These are phyloP conservation scores for Rhododendron kiyosumense DNA, from an alignment of 148 eudicot genomes.

Conservation along the genomic window DNA sequence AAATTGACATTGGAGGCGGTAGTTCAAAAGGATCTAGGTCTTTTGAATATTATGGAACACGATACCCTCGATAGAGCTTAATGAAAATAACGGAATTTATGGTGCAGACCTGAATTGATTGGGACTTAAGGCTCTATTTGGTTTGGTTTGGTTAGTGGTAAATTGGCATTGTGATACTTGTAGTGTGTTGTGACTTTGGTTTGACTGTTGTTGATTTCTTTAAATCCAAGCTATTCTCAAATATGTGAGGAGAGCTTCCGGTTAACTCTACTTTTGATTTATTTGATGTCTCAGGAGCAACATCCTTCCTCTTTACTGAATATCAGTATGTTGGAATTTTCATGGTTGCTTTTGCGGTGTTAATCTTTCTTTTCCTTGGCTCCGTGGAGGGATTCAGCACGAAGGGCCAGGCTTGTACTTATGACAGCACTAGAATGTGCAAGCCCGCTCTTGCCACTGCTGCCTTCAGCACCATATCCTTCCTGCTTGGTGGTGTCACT, in stretches of 20 bases:
- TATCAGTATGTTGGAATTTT: conserved; percentile 82
- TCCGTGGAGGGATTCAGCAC: conserved; percentile 96
- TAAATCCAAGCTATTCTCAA: no score
- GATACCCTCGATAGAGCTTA: neutral
- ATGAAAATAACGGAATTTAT: no score
- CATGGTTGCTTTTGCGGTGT: conserved; percentile 79
- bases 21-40: neutral
- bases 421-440: conserved; percentile 60
- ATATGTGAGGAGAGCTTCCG: neutral
- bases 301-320: conserved; percentile 72
- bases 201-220: neutral
- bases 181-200: neutral
- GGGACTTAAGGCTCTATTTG: neutral
- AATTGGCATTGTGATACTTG: neutral
- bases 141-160: neutral
- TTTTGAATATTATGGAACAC: neutral
- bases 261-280: neutral
- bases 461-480: conserved; percentile 72
- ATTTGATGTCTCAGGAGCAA: conserved; percentile 56
- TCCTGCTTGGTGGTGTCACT: conserved; percentile 79
- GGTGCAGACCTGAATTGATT: neutral
- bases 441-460: conserved; percentile 94
- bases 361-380: conserved; percentile 93
- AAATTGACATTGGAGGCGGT: no score
- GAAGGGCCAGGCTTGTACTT: conserved; percentile 57